phyloP scores from a whole-genome alignment of 2,329 filamentous ascomycete species.

The Pseudogymnoascus sp. region DNA sequence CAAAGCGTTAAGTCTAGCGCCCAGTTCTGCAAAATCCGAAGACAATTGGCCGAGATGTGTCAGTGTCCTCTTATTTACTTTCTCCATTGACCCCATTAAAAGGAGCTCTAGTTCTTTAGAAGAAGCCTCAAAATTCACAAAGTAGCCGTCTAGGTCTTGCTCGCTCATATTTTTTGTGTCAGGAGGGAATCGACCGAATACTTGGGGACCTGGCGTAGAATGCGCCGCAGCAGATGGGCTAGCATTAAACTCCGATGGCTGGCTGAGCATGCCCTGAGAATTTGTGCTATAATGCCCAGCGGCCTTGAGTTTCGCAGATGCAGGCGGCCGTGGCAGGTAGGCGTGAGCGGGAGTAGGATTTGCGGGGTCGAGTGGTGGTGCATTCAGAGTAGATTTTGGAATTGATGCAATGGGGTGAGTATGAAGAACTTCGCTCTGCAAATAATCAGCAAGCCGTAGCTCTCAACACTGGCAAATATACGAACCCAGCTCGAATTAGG shows the following conservation, averaged over 20 bases:
- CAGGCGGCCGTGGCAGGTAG: constrained; percentile 78
- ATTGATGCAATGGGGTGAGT: constrained; percentile 85
- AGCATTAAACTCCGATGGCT: constrained; percentile 43
- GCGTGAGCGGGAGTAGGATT: constrained; percentile 81
- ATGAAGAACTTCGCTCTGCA: constrained; percentile 84
- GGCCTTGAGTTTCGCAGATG: constrained; percentile 74
- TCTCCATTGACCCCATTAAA: constrained; percentile 89
- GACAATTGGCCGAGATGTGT: constrained; percentile 78
- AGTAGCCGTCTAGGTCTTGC: constrained; percentile 90
- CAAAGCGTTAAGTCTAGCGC: constrained; percentile 94
- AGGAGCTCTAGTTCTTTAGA: constrained; percentile 86
- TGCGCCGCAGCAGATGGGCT: constrained; percentile 47
- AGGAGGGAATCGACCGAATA: constrained; percentile 75
- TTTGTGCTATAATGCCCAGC: constrained; percentile 33
- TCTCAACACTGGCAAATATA: background rate
- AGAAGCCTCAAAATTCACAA: constrained; percentile 83
- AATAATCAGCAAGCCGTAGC: constrained; percentile 16
- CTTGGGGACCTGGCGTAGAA: constrained; percentile 49
- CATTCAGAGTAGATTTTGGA: constrained; percentile 88
- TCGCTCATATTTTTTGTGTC: constrained; percentile 70
- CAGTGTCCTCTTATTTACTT: constrained; percentile 84
- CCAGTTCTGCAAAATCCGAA: constrained; percentile 83
- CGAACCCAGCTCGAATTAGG: constrained; percentile 90
- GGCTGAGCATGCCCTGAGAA: constrained; percentile 44
- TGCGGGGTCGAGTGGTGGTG: constrained; percentile 90